phyloP scores from a whole-genome alignment of 495 filamentous ascomycete genomes.

The Corynascus novoguineensis region DNA sequence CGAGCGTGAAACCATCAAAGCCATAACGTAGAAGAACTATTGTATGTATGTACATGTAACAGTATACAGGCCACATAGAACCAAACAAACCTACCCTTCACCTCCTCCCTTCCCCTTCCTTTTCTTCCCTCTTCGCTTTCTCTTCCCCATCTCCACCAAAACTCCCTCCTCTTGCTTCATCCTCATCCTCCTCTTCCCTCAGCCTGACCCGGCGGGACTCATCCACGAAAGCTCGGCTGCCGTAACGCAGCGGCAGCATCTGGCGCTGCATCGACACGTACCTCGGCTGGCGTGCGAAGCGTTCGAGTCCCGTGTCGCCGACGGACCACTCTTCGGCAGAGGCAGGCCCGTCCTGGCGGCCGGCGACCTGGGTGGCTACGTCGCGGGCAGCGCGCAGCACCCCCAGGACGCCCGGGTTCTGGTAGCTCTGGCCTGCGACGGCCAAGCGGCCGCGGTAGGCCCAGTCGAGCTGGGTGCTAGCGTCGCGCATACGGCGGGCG shows the following conservation, averaged over 20 bases:
- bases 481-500: slow-evolving; percentile 51
- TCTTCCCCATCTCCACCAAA: background rate
- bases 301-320: slow-evolving; percentile 34
- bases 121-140: background rate
- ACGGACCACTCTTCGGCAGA: slow-evolving; percentile 13
- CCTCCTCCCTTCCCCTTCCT: background rate
- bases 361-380: slow-evolving; percentile 27
- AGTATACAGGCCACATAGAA: too few relatives aligned
- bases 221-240: slow-evolving; percentile 6
- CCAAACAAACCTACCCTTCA: too few relatives aligned
- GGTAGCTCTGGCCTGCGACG: slow-evolving; percentile 78
- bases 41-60: too few relatives aligned
- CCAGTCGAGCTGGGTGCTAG: slow-evolving; percentile 49
- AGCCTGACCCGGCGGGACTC: background rate
- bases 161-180: background rate
- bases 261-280: background rate
- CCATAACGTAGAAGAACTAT: too few relatives aligned
- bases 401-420: slow-evolving; percentile 34
- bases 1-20: too few relatives aligned
- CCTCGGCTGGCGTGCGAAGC: slow-evolving; percentile 16
- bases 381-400: slow-evolving; percentile 40
- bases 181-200: background rate
- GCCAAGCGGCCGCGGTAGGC: slow-evolving; percentile 60
- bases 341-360: background rate
- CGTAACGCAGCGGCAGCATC: slow-evolving; percentile 7